Conservation (phyloP, 208 protist species). For the Angomonas deanei region DNA sequence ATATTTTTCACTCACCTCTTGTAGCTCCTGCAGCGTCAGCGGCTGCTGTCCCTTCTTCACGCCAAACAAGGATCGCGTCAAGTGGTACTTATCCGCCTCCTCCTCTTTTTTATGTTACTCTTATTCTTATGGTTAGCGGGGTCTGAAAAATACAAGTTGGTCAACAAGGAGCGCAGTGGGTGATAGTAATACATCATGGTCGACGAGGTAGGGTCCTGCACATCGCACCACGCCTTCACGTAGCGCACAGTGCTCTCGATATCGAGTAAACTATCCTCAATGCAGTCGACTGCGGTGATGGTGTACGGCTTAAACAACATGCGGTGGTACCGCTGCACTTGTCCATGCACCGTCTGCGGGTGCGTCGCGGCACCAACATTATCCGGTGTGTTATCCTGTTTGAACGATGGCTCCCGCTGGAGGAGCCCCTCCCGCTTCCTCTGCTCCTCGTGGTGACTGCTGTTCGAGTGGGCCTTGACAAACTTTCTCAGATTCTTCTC, state of each 20-base stretch:
- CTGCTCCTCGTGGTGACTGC: background rate
- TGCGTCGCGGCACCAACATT: no score
- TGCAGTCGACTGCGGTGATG: no score
- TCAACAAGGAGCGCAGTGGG: background rate
- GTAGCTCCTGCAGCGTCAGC: background rate
- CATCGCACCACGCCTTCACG: background rate
- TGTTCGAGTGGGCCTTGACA: background rate
- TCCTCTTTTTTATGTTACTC: background rate
- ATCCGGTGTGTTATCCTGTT: no score
- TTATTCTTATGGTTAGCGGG: background rate
- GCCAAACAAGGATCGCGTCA: background rate
- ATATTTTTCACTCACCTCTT: background rate
- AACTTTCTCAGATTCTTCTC: background rate
- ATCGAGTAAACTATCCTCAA: no score
- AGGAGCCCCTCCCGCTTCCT: background rate
- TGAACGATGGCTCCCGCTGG: no score
- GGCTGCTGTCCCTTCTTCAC: background rate
- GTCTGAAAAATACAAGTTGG: background rate
- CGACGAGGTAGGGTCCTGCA: background rate
- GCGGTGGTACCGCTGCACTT: no score
- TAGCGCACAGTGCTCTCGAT: background rate
- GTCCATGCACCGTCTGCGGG: no score
- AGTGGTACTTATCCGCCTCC: background rate
- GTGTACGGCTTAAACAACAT: no score
- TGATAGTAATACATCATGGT: background rate